These are phyloP conservation scores for Graphilbum fragrans DNA, from an alignment of 2,329 filamentous ascomycete genomes.

Conservation along the genomic window DNA sequence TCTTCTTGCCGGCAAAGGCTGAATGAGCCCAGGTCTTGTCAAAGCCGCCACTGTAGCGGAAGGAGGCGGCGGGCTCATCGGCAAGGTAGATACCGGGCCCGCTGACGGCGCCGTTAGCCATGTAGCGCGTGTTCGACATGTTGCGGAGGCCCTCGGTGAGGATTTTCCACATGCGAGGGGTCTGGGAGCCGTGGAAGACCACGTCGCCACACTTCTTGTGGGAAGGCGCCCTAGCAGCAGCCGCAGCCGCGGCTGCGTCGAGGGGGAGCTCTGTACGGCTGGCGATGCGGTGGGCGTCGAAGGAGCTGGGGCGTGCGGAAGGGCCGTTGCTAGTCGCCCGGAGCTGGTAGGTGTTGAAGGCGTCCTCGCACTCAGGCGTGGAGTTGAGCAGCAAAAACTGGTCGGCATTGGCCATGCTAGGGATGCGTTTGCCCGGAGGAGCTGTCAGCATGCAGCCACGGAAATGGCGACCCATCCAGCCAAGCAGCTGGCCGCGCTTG, in stretches of 20 bases:
- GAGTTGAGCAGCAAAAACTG: conserved; percentile 14
- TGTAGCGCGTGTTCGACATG: conserved; percentile 9
- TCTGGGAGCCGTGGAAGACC: conserved; percentile 11
- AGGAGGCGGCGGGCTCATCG: conserved; percentile 9
- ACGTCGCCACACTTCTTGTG: too few species aligned
- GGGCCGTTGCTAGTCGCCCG: not conserved
- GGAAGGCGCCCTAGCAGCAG: too few species aligned
- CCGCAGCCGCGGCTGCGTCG: too few species aligned
- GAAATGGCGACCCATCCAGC: conserved; percentile 13
- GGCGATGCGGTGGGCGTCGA: not conserved
- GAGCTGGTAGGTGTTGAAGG: conserved; percentile 5
- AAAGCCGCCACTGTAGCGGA: conserved; percentile 6
- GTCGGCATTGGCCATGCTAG: conserved; percentile 10
- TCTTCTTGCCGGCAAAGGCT: conserved; percentile 5
- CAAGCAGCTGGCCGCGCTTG: conserved; percentile 9
- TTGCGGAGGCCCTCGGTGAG: conserved; percentile 12
- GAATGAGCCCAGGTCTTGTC: conserved; percentile 7
- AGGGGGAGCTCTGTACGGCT: too few species aligned
- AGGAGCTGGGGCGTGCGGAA: not conserved
- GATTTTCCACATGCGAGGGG: conserved; percentile 10
- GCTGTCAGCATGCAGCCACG: conserved; percentile 13
- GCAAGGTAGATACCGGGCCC: conserved; percentile 11
- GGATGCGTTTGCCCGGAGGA: conserved; percentile 9
- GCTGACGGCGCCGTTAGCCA: conserved; percentile 6
- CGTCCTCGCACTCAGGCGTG: conserved; percentile 9